Conservation (phyloP, 2,329 filamentous ascomycete species). For the Paramyrothecium sp. region DNA sequence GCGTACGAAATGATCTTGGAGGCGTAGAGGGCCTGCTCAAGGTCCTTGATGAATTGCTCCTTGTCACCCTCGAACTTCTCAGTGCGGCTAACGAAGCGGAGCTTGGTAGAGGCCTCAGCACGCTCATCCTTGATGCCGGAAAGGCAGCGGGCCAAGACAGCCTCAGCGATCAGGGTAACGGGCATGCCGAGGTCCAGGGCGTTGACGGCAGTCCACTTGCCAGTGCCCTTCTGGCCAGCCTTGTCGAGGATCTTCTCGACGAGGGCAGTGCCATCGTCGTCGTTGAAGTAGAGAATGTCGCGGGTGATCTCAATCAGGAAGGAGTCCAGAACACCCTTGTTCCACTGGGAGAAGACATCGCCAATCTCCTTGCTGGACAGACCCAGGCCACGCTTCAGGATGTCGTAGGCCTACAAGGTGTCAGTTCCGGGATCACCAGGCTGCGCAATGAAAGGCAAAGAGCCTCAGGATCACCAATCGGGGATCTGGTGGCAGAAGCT, state of each 20-base stretch:
- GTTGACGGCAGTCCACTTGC: slow-evolving; percentile 99
- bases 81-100: slow-evolving; percentile 72
- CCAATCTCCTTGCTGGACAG: slow-evolving; percentile 92
- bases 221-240: slow-evolving; percentile 98
- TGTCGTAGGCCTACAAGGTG: slow-evolving; percentile 81
- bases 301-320: slow-evolving; percentile 99
- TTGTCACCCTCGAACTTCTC: slow-evolving; percentile 83
- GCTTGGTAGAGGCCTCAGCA: slow-evolving; percentile 73
- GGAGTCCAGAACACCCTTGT: slow-evolving; percentile 96
- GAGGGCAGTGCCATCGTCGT: slow-evolving; percentile 85
- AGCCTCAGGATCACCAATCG: too few species aligned
- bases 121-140: slow-evolving; percentile 95
- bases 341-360: slow-evolving; percentile 93
- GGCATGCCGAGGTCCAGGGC: slow-evolving; percentile 98
- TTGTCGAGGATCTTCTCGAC: slow-evolving; percentile 99
- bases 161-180: slow-evolving; percentile 95
- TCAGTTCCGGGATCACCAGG: too few species aligned
- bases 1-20: slow-evolving; percentile 99
- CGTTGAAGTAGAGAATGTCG: slow-evolving; percentile 98
- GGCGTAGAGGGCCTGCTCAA: slow-evolving; percentile 97
- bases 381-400: slow-evolving; percentile 97
- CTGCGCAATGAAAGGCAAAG: too few species aligned
- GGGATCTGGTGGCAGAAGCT: slow-evolving; percentile 21
- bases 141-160: slow-evolving; percentile 92
- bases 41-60: slow-evolving; percentile 90